Base-by-base conservation (phyloP, 2,329 filamentous ascomycete species). In the Cladosporium sp. region DNA sequence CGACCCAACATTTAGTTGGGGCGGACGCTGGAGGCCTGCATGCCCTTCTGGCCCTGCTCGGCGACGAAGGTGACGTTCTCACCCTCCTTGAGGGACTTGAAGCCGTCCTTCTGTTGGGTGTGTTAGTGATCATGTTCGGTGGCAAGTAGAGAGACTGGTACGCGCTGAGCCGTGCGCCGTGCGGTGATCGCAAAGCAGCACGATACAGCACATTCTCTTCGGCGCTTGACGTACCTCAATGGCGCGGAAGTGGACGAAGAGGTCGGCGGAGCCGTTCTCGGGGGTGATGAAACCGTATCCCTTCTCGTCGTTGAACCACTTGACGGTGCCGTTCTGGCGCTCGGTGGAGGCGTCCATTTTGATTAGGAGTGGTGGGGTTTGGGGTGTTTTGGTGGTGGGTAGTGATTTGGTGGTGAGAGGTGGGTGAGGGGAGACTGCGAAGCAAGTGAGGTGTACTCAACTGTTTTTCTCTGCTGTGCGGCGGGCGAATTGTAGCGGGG, bases 231-330 rank as follows among this genome's bases (percentile, higher is more conserved):
- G 12, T 52, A 59, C 56, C 56, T 59, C 56, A 40, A 59, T 59
- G 49, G 56, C 56, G 56, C 56, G 56, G 56, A 59, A 59, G 56
- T 59, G 56, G 19, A 59, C 56, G 56, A 59, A 59, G 47, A 59
- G 56, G 50, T 59, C 56, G 22, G 56, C 56, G n/a, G 54, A 56
- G 49, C 56, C 56, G 56, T 59, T 59, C 56, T 59, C 56, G 28
- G 56, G 56, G 39, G 47, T 59, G 56, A 59, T 59, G 56, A 59
- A 59, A 25, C 56, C 56, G 47, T 51, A 59, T 11, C 56, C 56
- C 56, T 59, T 59, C 38, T 51, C 50, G 47, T 59, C 56, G 56
- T 59, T 59, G 56, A 59, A 59, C 56, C 56, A 59, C 56, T 59
- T 59, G 56, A 59, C 56, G 40, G 56, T 59, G 56, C 56, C 56